Percentiles rank a stretch among this genome's conserved stretches.
Conservation (phyloP, 208 protist genomes). For the Acanthamoeba triangularis region DNA sequence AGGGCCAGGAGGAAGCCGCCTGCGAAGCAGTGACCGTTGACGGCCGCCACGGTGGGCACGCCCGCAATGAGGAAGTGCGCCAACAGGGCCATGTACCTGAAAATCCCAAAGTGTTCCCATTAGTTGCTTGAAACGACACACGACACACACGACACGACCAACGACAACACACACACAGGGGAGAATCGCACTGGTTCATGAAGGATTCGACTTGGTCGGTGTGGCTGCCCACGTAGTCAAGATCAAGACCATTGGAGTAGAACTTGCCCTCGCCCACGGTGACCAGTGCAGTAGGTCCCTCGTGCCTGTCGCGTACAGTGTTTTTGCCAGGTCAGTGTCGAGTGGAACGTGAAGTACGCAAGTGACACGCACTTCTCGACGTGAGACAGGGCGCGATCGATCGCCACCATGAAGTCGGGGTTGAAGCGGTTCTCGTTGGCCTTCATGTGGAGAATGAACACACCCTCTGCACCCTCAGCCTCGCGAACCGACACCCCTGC, state of each 20-base stretch:
- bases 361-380: slow-evolving; percentile 39
- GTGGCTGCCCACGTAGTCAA: slow-evolving; percentile 39
- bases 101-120: neutral
- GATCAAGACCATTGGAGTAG: slow-evolving; percentile 72
- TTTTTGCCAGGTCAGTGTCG: neutral
- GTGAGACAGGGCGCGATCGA: neutral
- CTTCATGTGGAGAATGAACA: slow-evolving; percentile 21
- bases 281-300: slow-evolving; percentile 38
- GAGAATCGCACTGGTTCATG: slow-evolving; percentile 13
- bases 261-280: slow-evolving; percentile 46
- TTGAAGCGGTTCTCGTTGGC: slow-evolving; percentile 74
- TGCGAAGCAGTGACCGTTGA: slow-evolving; percentile 80
- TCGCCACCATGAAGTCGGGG: slow-evolving; percentile 48
- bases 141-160: neutral
- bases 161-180: neutral
- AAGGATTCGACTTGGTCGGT: slow-evolving; percentile 3
- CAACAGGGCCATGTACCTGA: slow-evolving; percentile 15
- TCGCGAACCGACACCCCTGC: slow-evolving; percentile 11
- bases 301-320: neutral
- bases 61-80: slow-evolving; percentile 20
- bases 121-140: neutral
- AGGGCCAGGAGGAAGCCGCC: slow-evolving; percentile 72
- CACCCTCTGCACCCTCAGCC: neutral
- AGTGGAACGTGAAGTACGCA: too few species aligned
- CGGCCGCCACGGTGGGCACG: slow-evolving; percentile 68